Evolutionary conservation across 768 basidiomycete species (phyloP), one percentile per base, ranked within the genome.

Genomic region (Clitopilus hobsonii): DNA sequence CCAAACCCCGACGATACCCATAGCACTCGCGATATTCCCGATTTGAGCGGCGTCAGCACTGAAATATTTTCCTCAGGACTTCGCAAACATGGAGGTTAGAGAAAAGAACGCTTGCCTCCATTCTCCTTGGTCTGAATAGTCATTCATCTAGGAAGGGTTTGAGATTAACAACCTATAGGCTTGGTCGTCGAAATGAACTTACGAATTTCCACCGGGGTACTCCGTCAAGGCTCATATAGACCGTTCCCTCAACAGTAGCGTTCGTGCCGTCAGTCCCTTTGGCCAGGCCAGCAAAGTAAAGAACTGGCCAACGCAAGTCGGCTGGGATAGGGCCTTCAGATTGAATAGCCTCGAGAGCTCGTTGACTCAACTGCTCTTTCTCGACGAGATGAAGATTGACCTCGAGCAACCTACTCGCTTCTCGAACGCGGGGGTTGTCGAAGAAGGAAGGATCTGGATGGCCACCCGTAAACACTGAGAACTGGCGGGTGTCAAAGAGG

Each of bases 1-100:
- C 88, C 88, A 91, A 6, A 78, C 73, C 4, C 89, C 88, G 25
- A 84, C 75, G 22, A 89, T 71, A 5, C 89, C 89, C 41, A 76
- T 76, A 10, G 83, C 83, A 64, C 86, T 88, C 25, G 78, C 82
- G 16, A 84, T 71, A 23, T 78, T 77, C 7, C 88, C 88, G 22
- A 90, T 64, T 64, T 89, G 87, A 2, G 85, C 73, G 22, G 84
- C 86, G 65, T 82, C 82, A 14, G 84, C 86, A 58, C 86, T 89
- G 58, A 38, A 63, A 47, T 54, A 22, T 48, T 4, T 20, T 45
- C 10, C 8, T 6, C 41, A 16, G 14, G n/a, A 36, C 20, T 38
- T 20, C 26, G 30, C 53, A 28, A 45, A 13, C 16, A 49, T 5
- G 23, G 4, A 26, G 1, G 26, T 4, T 36, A 2, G 32, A 11